Base-by-base conservation (phyloP, 2,329 filamentous ascomycete genomes). In the Aspergillus quadrilineatus region DNA sequence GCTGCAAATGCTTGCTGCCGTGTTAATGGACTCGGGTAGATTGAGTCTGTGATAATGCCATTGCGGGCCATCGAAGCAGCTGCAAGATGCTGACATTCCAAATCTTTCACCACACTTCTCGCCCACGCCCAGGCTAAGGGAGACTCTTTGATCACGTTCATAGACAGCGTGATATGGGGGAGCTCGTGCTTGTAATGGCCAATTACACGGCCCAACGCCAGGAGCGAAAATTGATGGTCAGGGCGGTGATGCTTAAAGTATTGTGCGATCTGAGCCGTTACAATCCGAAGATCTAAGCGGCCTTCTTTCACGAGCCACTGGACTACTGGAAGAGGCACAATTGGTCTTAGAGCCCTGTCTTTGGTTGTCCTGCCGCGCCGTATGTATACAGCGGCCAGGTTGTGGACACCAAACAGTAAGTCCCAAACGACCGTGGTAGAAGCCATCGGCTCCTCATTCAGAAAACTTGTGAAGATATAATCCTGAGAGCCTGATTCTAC, bases 1-100 rank as follows among this genome's bases (percentile, higher is more conserved):
- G 28, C 29, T 15, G 55, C 46, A 57, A 57, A 50, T 3, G 17
- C 50, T n/a, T 57, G 55, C 17, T 50, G 26, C 7, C 39, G 46
- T 4, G 45, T 53, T 3, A 57, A 6, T 0, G 49, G 30, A 22
- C n/a, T 29, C 1, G 45, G 22, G 22, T 57, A 56, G n/a, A 56
- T 37, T n/a, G 32, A 41, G 4, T 32, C 6, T 4, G 55, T 41
- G 8, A 48, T 29, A n/a, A 12, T 28, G 15, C 49, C 55, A 22
- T 43, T 37, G 9, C 48, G 42, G 14, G 54, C 49, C 4, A 42
- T 43, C 17, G 44, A 46, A 6, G 28, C 15, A n/a, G 53, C 53
- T n/a, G 29, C 28, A 8, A 32, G 10, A 6, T n/a, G 28, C 30
- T 50, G 49, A 4, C 37, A 30, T 43, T 49, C 12, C 3, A 54